These are phyloP conservation scores for Syzygium aromaticum DNA, from an alignment of 345 rosid genomes.

Conservation along the genomic window DNA sequence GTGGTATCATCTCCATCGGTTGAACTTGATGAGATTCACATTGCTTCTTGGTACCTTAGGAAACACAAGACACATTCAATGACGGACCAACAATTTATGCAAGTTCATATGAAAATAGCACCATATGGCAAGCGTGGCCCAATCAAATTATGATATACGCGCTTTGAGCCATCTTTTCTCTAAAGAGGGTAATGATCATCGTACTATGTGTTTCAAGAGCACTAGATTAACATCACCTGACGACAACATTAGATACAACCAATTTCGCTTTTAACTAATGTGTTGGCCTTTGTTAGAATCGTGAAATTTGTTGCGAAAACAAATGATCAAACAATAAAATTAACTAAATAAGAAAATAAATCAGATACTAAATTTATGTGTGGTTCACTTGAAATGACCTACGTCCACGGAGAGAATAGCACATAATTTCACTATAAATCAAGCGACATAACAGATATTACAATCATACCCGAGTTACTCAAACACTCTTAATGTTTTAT, in stretches of 20 bases:
- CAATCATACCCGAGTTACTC: neutral
- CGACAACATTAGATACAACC: neutral
- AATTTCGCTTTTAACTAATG: neutral
- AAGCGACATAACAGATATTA: neutral
- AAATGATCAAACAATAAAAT: neutral
- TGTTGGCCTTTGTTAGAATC: neutral
- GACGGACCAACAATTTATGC: neutral
- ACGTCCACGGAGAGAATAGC: neutral
- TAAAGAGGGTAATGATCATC: neutral
- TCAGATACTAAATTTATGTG: fast-evolving
- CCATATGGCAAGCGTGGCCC: neutral
- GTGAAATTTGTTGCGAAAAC: neutral
- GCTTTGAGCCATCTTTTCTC: neutral
- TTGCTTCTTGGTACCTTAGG: neutral
- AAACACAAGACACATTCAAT: neutral
- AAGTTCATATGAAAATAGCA: neutral
- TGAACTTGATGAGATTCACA: neutral
- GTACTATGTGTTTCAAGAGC: neutral
- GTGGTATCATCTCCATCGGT: neutral
- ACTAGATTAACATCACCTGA: neutral
- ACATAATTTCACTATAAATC: fast-evolving
- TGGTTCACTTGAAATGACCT: fast-evolving
- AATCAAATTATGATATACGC: neutral
- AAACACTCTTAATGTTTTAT: neutral
- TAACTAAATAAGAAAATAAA: neutral